phyloP scores from a whole-genome alignment of 31 red algal species.

The Odonthalia washingtoniensis region DNA sequence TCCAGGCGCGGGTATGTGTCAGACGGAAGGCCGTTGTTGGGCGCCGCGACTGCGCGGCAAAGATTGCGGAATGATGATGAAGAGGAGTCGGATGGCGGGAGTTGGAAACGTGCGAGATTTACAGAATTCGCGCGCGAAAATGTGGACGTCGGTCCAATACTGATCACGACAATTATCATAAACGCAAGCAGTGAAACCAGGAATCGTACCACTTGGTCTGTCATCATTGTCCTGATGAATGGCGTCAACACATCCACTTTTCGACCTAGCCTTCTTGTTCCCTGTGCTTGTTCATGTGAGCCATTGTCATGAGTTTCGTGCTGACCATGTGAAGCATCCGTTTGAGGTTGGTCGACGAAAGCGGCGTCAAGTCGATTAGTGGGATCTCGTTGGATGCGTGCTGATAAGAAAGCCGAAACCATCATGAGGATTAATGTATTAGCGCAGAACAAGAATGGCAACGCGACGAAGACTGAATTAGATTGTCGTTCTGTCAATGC shows the following conservation, averaged over 20 bases:
- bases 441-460: slow-evolving; percentile 30
- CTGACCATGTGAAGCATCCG: no score
- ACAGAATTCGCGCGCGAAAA: background rate
- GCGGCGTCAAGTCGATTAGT: background rate
- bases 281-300: no score
- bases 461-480: slow-evolving; percentile 48
- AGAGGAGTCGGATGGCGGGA: background rate
- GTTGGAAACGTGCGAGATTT: background rate
- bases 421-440: background rate
- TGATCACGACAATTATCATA: background rate
- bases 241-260: background rate
- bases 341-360: no score
- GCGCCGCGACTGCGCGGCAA: background rate
- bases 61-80: background rate
- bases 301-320: no score
- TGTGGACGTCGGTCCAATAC: background rate
- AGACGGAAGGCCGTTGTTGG: background rate
- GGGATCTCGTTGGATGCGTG: background rate
- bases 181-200: background rate
- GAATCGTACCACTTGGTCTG: background rate
- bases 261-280: no score
- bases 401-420: background rate
- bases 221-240: background rate
- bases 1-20: background rate
- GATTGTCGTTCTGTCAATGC: background rate